Evolutionary conservation across 768 basidiomycete species (phyloP).

Genomic region (Serpula lacrymans): DNA sequence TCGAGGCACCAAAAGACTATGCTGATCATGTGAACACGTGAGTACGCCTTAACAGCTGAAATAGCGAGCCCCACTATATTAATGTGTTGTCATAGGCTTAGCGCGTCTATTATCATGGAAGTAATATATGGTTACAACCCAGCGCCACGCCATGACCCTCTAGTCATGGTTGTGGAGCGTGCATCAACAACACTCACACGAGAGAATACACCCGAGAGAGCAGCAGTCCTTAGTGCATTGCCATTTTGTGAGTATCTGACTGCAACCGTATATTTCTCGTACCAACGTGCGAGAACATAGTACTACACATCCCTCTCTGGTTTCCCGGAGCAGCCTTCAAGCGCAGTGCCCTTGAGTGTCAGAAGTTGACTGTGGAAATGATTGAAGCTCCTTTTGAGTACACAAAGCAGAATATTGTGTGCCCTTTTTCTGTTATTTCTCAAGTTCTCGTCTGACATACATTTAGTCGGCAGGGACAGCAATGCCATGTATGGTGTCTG

Average conservation of each 20-base stretch:
- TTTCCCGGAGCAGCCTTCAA: conserved; percentile 28
- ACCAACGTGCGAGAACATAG: conserved; percentile 13
- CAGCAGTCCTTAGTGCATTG: conserved; percentile 13
- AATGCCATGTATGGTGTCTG: conserved; percentile 14
- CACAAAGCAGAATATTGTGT: conserved; percentile 11
- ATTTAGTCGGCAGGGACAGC: conserved; percentile 11
- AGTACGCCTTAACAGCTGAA: conserved; percentile 8
- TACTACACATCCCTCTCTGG: conserved; percentile 23
- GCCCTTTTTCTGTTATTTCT: not conserved
- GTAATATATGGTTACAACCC: conserved; percentile 31
- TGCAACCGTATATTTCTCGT: conserved; percentile 8
- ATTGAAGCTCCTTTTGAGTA: conserved; percentile 18
- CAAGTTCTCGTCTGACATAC: not conserved
- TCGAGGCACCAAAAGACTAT: conserved; percentile 21
- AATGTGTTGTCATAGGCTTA: conserved; percentile 16
- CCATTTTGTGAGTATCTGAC: conserved; percentile 6
- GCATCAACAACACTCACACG: conserved; percentile 20
- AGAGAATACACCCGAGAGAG: conserved; percentile 20
- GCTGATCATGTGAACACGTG: conserved; percentile 17
- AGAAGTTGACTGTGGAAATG: conserved; percentile 14
- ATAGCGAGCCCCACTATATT: not conserved
- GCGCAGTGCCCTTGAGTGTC: conserved; percentile 16
- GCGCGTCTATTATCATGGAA: conserved; percentile 27
- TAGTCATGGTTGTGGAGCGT: conserved; percentile 22
- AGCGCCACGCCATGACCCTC: conserved; percentile 21